Conservation (phyloP, 2,329 filamentous ascomycete genomes). For the Stachybotrys elegans region DNA sequence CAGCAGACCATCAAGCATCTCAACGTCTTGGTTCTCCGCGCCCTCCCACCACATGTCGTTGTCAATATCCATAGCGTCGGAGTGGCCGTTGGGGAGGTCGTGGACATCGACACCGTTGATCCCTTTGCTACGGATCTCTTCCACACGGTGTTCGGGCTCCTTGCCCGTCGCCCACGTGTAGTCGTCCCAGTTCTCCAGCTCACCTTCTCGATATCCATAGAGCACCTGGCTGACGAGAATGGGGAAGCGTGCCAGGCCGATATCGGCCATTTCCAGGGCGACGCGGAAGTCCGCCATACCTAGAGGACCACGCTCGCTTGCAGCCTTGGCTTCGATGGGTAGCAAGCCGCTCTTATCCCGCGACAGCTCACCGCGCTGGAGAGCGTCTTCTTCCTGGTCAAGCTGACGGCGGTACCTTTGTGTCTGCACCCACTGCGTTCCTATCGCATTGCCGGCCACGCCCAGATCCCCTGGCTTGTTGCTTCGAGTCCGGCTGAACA, state of each 20-base stretch:
- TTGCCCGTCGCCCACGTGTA: slow-evolving; percentile 47
- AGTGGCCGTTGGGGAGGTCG: slow-evolving; percentile 42
- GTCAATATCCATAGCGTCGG: slow-evolving; percentile 57
- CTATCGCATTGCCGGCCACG: slow-evolving; percentile 58
- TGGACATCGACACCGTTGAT: slow-evolving; percentile 30
- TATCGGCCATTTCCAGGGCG: slow-evolving; percentile 69
- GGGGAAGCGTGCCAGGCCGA: slow-evolving; percentile 72
- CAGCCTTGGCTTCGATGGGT: slow-evolving; percentile 74
- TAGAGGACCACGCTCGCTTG: slow-evolving; percentile 65
- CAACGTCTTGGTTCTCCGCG: slow-evolving; percentile 44
- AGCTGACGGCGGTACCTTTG: slow-evolving; percentile 72
- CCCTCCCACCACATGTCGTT: slow-evolving; percentile 59
- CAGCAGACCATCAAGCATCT: slow-evolving; percentile 50
- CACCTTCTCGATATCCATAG: slow-evolving; percentile 68
- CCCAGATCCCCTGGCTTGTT: slow-evolving; percentile 60
- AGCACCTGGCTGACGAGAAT: slow-evolving; percentile 66
- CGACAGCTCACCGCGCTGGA: slow-evolving; percentile 65
- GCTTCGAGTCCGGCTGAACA: slow-evolving; percentile 59
- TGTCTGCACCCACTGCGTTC: slow-evolving; percentile 71
- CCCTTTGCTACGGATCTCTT: slow-evolving; percentile 23
- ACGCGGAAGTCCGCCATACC: slow-evolving; percentile 75
- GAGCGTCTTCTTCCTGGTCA: slow-evolving; percentile 68
- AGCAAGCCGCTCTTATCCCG: slow-evolving; percentile 73
- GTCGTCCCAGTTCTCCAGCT: slow-evolving; percentile 63
- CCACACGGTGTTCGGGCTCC: slow-evolving; percentile 16